Conservation (phyloP, 805 yeast genomes). For the Candida sakaeoensis region DNA sequence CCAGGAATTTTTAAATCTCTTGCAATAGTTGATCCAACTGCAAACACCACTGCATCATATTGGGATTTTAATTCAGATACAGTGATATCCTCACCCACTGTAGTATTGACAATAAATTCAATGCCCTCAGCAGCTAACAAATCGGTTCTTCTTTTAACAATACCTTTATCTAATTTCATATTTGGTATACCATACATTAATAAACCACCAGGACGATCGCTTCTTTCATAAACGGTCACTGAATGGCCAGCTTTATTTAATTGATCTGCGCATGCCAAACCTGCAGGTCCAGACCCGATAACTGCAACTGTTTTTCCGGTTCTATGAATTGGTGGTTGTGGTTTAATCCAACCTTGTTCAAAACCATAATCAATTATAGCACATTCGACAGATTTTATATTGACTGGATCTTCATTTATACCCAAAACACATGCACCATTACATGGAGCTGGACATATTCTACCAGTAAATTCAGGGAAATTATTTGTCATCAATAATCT, state of each 20-base stretch:
- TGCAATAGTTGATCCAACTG: conserved; percentile 95
- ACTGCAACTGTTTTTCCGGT: conserved; percentile 84
- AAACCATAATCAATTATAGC: conserved; percentile 95
- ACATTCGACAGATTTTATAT: conserved; percentile 92
- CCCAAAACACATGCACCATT: conserved; percentile 94
- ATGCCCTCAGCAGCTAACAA: conserved; percentile 88
- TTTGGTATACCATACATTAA: conserved; percentile 99
- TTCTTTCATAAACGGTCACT: conserved; percentile 89
- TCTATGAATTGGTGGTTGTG: conserved; percentile 71
- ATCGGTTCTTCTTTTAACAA: conserved; percentile 91
- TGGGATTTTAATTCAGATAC: conserved; percentile 61
- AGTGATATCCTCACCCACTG: conserved; percentile 80
- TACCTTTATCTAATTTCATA: conserved; percentile 92
- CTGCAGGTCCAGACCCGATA: conserved; percentile 97
- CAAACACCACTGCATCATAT: conserved; percentile 82
- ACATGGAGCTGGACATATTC: conserved; percentile 99
- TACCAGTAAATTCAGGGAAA: conserved; percentile 97
- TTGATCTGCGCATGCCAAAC: conserved; percentile 96
- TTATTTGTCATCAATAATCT: conserved; percentile 92
- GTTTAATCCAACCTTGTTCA: conserved; percentile 94
- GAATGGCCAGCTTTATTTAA: conserved; percentile 92
- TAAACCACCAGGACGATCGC: conserved; percentile 95
- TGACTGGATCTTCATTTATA: conserved; percentile 91
- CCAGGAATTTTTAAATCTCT: conserved; percentile 94
- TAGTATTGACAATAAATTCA: conserved; percentile 68